Conservation (phyloP, 2,329 filamentous ascomycete species). For the Helotiales sp. region DNA sequence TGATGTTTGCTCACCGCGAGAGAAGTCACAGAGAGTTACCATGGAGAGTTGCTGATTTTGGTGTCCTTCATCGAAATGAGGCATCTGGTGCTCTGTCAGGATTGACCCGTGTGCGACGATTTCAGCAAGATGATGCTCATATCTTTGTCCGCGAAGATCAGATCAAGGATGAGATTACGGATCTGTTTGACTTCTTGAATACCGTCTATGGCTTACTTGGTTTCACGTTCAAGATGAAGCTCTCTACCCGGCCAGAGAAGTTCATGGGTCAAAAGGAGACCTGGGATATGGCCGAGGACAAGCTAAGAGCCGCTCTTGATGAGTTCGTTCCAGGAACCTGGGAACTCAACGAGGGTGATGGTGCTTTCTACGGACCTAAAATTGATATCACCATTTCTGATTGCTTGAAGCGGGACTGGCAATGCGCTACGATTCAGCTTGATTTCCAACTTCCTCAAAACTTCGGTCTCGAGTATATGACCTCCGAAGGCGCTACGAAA, state of each 20-base stretch:
- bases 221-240: constrained; percentile 89
- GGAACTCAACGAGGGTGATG: constrained; percentile 92
- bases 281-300: constrained; percentile 85
- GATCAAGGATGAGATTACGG: constrained; percentile 71
- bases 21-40: constrained; percentile 89
- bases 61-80: constrained; percentile 93
- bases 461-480: constrained; percentile 86
- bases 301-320: constrained; percentile 76
- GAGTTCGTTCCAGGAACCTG: constrained; percentile 72
- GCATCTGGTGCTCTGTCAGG: constrained; percentile 88
- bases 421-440: constrained; percentile 92
- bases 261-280: constrained; percentile 83
- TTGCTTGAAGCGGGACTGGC: constrained; percentile 78
- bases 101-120: constrained; percentile 87
- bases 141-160: constrained; percentile 91
- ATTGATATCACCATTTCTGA: constrained; percentile 96
- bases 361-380: constrained; percentile 98
- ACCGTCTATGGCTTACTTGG: constrained; percentile 80
- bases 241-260: constrained; percentile 88
- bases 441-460: constrained; percentile 85
- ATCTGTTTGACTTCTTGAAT: constrained; percentile 83
- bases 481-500: constrained; percentile 60
- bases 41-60: constrained; percentile 92
- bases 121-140: constrained; percentile 95
- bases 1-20: constrained; percentile 81